A percentile compares a stretch with the other conserved stretches of the same genome.
phyloP scores from a whole-genome alignment of 2,329 filamentous ascomycete genomes.

The Ascochyta clinopodiicola region DNA sequence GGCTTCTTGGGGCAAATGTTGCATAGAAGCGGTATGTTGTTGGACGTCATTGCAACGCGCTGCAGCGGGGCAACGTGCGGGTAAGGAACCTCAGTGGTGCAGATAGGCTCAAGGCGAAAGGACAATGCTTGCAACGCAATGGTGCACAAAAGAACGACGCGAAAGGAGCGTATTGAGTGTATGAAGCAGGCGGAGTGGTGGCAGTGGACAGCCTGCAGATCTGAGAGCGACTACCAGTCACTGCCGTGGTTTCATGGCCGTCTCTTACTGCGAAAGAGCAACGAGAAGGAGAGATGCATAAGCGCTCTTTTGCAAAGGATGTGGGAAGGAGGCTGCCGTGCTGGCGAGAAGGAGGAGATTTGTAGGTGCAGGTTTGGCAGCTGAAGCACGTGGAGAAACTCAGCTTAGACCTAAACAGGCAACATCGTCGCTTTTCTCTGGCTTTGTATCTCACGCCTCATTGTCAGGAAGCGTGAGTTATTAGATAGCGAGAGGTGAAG shows the following conservation, averaged over 20 bases:
- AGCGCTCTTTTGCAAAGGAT: conserved; percentile 15
- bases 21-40: conserved; percentile 74
- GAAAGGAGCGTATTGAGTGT: conserved; percentile 47
- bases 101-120: conserved; percentile 29
- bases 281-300: conserved; percentile 14
- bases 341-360: conserved; percentile 31
- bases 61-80: conserved; percentile 7
- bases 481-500: conserved; percentile 70
- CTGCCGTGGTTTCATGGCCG: conserved; percentile 30
- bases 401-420: conserved; percentile 34
- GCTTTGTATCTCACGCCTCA: conserved; percentile 74
- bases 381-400: conserved; percentile 39
- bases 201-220: conserved; percentile 32
- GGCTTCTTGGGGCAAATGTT: conserved; percentile 81
- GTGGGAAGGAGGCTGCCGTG: conserved; percentile 31
- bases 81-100: conserved; percentile 36
- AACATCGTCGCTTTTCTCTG: conserved; percentile 64
- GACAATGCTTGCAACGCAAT: conserved; percentile 37
- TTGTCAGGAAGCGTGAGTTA: conserved; percentile 63
- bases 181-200: conserved; percentile 43
- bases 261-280: conserved; percentile 13
- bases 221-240: conserved; percentile 34
- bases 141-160: conserved; percentile 32
- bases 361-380: conserved; percentile 38
- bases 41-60: conserved; percentile 46